These are phyloP conservation scores for Calonectria crousiana DNA, from an alignment of 2,329 filamentous ascomycete genomes.

Conservation along the genomic window DNA sequence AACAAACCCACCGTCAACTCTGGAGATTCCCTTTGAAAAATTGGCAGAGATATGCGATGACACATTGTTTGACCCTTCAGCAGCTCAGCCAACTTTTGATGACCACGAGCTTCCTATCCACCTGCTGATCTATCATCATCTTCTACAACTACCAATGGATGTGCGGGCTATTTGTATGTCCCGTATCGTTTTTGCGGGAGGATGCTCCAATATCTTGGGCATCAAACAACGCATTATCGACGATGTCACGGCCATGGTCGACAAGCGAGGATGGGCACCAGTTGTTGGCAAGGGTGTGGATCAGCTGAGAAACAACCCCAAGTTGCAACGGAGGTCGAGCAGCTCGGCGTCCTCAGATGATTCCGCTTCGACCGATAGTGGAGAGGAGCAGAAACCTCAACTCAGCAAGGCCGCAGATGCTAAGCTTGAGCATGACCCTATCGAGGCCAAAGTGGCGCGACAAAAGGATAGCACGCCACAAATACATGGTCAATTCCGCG, in stretches of 20 bases:
- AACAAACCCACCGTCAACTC: constrained; percentile 61
- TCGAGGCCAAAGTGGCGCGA: constrained; percentile 53
- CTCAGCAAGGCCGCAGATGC: constrained; percentile 40
- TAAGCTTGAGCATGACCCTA: constrained; percentile 45
- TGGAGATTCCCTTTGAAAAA: constrained; percentile 76
- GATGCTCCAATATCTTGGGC: constrained; percentile 82
- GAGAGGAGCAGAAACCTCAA: constrained; percentile 37
- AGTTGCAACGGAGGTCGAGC: constrained; percentile 51
- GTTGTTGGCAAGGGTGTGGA: constrained; percentile 78
- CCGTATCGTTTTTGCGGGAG: constrained; percentile 87
- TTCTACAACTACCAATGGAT: constrained; percentile 84
- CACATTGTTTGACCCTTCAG: constrained; percentile 75
- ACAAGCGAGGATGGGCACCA: constrained; percentile 80
- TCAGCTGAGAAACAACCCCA: constrained; percentile 60
- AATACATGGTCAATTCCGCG: constrained; percentile 72
- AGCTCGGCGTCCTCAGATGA: constrained; percentile 33
- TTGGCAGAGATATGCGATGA: constrained; percentile 82
- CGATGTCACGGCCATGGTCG: constrained; percentile 77
- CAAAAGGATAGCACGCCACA: constrained; percentile 52
- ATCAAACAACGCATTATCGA: constrained; percentile 81
- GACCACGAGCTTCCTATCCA: constrained; percentile 88
- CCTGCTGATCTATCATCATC: constrained; percentile 78
- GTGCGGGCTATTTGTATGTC: constrained; percentile 88
- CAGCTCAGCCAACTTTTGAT: constrained; percentile 73
- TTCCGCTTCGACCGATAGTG: constrained; percentile 37